Evolutionary conservation across 2,329 filamentous ascomycete genomes (phyloP), one percentile per base, ranked within the genome.

Genomic region (Aspergillus spinulosporus): DNA sequence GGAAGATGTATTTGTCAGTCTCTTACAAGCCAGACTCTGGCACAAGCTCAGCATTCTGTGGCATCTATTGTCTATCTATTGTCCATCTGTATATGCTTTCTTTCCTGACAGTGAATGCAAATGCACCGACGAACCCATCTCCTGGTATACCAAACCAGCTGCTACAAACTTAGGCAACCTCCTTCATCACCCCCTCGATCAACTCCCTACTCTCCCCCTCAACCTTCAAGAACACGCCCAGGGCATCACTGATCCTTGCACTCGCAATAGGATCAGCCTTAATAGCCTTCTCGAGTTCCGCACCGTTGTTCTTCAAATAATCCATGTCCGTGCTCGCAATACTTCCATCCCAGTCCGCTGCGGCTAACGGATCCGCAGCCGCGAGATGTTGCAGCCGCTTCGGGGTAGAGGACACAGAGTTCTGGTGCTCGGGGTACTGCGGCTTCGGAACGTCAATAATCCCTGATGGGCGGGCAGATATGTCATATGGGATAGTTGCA

Each of bases 261-360:
- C 5, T 42, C 28, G 43, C 26, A n/a, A 48, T 21, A 3, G 31
- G 44, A 14, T 48, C 51, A 1, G 31, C 36, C 43, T n/a, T 14
- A 28, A 48, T 64, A 9, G 77, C 75, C 52, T 73, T 73, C 8
- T 77, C 70, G 21, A 82, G 68, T 55, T 68, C 72, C 31, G 62
- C 72, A 3, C 79, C 79, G 5, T 72, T 71, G 49, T 81, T 70
- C 4, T 74, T 74, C 11, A 82, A 73, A 56, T 80, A 82, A 60
- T 82, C 78, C 1, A 77, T 66, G 15, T 75, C 69, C 1, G 73
- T 76, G 29, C 67, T 67, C 0, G 73, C 73, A 11, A 76, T 59
- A 56, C 72, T 74, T 34, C 74, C 75, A 40, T 78, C 72, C 70
- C 70, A 76, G 14, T 66, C 63, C 2, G 71, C 60, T 2, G 64